Conservation (phyloP, 2,329 filamentous ascomycete genomes). For the Cercospora brassicicola region DNA sequence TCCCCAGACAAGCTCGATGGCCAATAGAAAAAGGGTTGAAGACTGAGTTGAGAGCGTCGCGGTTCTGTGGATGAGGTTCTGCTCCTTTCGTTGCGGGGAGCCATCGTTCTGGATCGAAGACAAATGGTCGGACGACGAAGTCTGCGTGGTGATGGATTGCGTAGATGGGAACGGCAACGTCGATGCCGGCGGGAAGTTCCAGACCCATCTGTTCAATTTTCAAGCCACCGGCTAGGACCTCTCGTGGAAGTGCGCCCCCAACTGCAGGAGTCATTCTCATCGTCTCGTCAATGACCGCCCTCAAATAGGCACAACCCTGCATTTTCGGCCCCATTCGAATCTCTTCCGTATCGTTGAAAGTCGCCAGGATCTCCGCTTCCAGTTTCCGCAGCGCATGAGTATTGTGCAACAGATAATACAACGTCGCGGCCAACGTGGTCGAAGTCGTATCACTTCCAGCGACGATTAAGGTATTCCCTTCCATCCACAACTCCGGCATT, state of each 20-base stretch:
- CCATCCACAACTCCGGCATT: conserved; percentile 48
- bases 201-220: conserved; percentile 39
- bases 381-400: conserved; percentile 36
- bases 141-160: conserved; percentile 40
- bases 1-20: conserved; percentile 70
- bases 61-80: conserved; percentile 19
- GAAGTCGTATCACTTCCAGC: conserved; percentile 50
- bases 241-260: conserved; percentile 38
- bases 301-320: conserved; percentile 44
- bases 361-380: conserved; percentile 39
- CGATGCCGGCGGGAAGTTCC: conserved; percentile 39
- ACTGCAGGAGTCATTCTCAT: conserved; percentile 51
- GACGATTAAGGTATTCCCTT: conserved; percentile 53
- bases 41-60: conserved; percentile 53
- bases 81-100: conserved; percentile 14
- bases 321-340: conserved; percentile 39
- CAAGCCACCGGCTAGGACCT: conserved; percentile 37
- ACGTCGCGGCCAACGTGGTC: conserved; percentile 40
- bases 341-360: conserved; percentile 39
- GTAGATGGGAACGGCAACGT: conserved; percentile 41
- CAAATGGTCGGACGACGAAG: conserved; percentile 34
- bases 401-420: conserved; percentile 50
- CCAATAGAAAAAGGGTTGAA: conserved; percentile 75
- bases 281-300: conserved; percentile 51
- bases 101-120: conserved; percentile 36